A percentile compares a stretch with the other conserved stretches of the same genome.
Evolutionary conservation across 2,329 filamentous ascomycete genomes (phyloP).

Genomic region (Gaeumannomyces sp.): DNA sequence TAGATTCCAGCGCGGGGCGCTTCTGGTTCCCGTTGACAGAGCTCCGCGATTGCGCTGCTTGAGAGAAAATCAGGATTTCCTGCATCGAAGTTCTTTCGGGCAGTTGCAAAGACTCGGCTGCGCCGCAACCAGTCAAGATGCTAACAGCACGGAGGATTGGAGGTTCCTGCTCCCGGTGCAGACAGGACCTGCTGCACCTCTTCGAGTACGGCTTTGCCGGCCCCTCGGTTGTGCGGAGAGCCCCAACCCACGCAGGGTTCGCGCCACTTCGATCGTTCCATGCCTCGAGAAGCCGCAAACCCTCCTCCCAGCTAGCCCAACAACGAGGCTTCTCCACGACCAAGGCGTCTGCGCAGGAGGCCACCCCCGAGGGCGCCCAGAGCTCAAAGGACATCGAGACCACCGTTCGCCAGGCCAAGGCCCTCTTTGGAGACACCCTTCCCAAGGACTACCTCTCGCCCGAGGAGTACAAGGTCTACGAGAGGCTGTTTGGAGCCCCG

Average conservation of each 20-base stretch:
- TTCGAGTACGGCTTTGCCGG: slow-evolving; percentile 13
- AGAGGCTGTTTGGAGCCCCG: slow-evolving; percentile 74
- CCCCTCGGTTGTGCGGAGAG: slow-evolving; percentile 1
- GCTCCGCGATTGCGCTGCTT: background rate
- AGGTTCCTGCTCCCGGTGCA: slow-evolving; percentile 16
- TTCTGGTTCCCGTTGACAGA: background rate
- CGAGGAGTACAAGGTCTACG: slow-evolving; percentile 70
- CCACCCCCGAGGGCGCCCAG: background rate
- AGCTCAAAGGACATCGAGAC: slow-evolving; percentile 43
- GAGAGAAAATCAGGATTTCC: background rate
- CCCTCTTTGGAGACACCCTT: slow-evolving; percentile 69
- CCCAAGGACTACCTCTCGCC: slow-evolving; percentile 64
- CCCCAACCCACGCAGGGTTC: background rate
- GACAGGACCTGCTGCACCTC: slow-evolving; percentile 16
- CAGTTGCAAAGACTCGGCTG: background rate
- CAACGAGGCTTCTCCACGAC: slow-evolving; percentile 11
- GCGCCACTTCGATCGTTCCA: slow-evolving; percentile 3
- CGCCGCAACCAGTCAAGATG: slow-evolving; percentile 2
- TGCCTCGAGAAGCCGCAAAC: background rate
- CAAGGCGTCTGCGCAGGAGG: background rate
- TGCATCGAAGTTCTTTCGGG: too few relatives aligned
- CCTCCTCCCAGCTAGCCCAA: background rate
- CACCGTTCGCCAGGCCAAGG: slow-evolving; percentile 64
- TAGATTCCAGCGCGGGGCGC: background rate
- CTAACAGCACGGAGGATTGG: slow-evolving; percentile 9